Conservation (phyloP, 345 rosid species). For the Brassica juncea region DNA sequence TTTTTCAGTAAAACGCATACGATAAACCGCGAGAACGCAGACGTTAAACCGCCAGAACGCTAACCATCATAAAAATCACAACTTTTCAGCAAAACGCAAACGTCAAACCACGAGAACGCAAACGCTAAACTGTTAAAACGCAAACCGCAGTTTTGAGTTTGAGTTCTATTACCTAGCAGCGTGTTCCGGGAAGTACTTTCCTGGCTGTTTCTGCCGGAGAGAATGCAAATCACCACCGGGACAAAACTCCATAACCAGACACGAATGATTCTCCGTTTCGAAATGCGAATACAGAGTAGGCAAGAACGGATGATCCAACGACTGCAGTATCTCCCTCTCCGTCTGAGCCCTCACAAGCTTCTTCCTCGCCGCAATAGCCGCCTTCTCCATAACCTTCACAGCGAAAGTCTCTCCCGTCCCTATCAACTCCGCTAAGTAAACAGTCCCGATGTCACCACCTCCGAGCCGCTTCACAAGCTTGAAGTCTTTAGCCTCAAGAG, state of each 20-base stretch:
- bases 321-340: slow-evolving; percentile 82
- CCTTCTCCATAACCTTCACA: slow-evolving; percentile 82
- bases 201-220: slow-evolving; percentile 81
- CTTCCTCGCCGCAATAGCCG: slow-evolving; percentile 69
- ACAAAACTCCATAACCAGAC: slow-evolving; percentile 97
- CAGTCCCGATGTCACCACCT: slow-evolving; percentile 87
- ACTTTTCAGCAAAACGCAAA: background rate
- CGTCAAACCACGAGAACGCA: background rate
- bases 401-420: slow-evolving; percentile 75
- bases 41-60: background rate
- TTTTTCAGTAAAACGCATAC: too few species aligned
- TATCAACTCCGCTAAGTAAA: slow-evolving; percentile 74
- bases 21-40: too few species aligned
- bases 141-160: background rate
- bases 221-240: slow-evolving; percentile 95
- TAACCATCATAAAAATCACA: background rate
- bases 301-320: slow-evolving; percentile 87
- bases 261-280: slow-evolving; percentile 75
- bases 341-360: slow-evolving; percentile 91
- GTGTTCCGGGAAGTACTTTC: slow-evolving; percentile 81
- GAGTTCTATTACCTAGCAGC: slow-evolving; percentile 69
- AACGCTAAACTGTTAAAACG: background rate
- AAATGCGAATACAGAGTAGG: slow-evolving; percentile 86
- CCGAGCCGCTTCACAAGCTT: slow-evolving; percentile 61
- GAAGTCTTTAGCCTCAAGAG: slow-evolving; percentile 55